phyloP scores from a whole-genome alignment of 2,329 filamentous ascomycete genomes.

The Neoarthrinium moseri region DNA sequence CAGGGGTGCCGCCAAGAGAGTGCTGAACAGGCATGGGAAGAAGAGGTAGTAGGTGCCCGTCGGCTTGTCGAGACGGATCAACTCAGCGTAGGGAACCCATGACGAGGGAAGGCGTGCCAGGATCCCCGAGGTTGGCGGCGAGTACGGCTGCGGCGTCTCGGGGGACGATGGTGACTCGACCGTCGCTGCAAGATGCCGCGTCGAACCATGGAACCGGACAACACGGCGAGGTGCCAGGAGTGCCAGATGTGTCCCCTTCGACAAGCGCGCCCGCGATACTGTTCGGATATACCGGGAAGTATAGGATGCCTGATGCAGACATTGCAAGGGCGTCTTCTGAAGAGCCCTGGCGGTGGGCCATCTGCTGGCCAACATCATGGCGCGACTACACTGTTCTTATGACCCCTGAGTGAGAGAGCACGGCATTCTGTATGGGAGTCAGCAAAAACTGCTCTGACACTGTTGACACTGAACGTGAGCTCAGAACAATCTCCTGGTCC shows the following conservation, averaged over 20 bases:
- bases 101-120: conserved; percentile 67
- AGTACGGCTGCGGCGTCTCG: conserved; percentile 44
- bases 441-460: too few species aligned
- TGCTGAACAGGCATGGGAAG: conserved; percentile 83
- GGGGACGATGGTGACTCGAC: conserved; percentile 19
- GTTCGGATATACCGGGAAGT: not conserved
- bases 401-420: too few species aligned
- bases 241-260: not conserved
- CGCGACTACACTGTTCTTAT: too few species aligned
- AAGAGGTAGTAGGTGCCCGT: conserved; percentile 82
- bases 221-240: conserved; percentile 7
- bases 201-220: conserved; percentile 6
- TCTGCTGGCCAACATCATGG: not conserved
- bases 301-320: not conserved
- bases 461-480: too few species aligned
- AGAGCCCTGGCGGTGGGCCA: conserved; percentile 3
- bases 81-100: conserved; percentile 78
- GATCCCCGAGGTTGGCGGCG: conserved; percentile 69
- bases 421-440: too few species aligned
- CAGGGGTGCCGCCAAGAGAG: conserved; percentile 74
- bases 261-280: not conserved
- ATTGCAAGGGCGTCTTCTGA: not conserved
- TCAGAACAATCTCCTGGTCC: too few species aligned
- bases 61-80: conserved; percentile 79
- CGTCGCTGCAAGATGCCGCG: conserved; percentile 10